Evolutionary conservation across 805 yeast species (phyloP), one percentile per base, ranked within the genome.

Genomic region (Zygosaccharomyces bailii): DNA sequence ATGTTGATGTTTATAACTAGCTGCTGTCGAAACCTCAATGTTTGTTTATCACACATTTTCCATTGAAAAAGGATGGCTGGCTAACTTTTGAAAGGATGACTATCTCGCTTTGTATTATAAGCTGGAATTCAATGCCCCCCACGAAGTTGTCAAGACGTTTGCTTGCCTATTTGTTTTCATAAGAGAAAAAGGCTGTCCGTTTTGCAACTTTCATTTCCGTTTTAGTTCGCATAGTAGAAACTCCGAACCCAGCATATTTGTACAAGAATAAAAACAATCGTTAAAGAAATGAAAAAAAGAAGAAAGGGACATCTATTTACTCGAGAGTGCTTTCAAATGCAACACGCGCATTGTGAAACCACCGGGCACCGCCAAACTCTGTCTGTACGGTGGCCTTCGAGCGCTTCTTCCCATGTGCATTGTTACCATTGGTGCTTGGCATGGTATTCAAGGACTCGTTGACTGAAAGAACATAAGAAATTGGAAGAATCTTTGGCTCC

Each of bases 311-410:
- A 20, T 39, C n/a, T 39, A 30, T 21, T 25, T 34, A 41, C 40
- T 40, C 39, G 38, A 45, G 35, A 14, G 58, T 52, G 35, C 54
- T 51, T 33, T 49, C 49, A 39, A 57, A 56, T 4, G 60, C 61
- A 10, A 44, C 49, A n/a, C 49, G 41, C 2, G 60, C 59, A 8
- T 44, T 34, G 13, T 37, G 40, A 29, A 48, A 56, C 55, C 56
- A 60, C 20, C 50, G 49, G 3, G 56, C 51, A 5, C 65, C 65
- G 29, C 65, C 63, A 46, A 60, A 60, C 44, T 60, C 65, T 11
- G 65, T 60, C 34, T 60, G 65, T 2, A 58, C 61, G 6, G 54
- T 43, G 34, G 54, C 56, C 40, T 53, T 44, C 11, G 42, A 36
- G 6, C 43, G 43, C 23, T 40, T 48, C 37, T 34, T 48, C 24